Base-by-base conservation (phyloP, 768 basidiomycete genomes). In the Rhodocollybia butyracea region DNA sequence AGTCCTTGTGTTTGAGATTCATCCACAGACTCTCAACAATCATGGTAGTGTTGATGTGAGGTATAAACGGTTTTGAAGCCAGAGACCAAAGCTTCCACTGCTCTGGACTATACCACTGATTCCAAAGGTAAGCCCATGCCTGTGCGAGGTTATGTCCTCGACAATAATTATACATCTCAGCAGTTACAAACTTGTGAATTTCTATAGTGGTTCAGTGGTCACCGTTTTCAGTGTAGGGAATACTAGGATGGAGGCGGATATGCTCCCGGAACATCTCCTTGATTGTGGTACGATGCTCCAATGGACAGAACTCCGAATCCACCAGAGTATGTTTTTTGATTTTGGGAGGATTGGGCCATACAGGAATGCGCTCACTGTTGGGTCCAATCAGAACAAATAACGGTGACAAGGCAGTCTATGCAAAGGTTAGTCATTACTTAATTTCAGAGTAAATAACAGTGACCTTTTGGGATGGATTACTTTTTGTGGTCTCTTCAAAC, bases 111-210 rank as follows among this genome's bases (percentile, higher is more conserved):
- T 68, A 70, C 69, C 68, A 68, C 7, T 57, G 54, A 41, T 64
- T 66, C 65, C 68, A 69, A 27, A 69, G 24, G 55, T 69, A 67
- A 5, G 65, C 67, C 66, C 64, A 68, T 24, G 63, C 63, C 46
- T 68, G 62, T 3, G 56, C 39, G 6, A 68, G 62, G 32, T 59
- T 48, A 34, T 66, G 57, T 22, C 40, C 13, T 29, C 55, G 57
- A 41, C 66, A 68, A 45, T 59, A 64, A 19, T 59, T 56, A 60
- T 67, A 68, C 54, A 60, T 60, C 22, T 66, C 57, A 17, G 10
- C 10, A 36, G 17, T 17, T 8, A 17, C 34, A 36, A 8, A 17
- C 34, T 36, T 8, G 17, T 36, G 17, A 8, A 36, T 8, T 36
- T 36, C 34, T 8, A 8, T 17, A 8, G 8, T 36, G 8, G 34